Evolutionary conservation across 1,139 yeast species (phyloP), one percentile per base, ranked within the genome.

Genomic region (Geotrichum klebahnii): DNA sequence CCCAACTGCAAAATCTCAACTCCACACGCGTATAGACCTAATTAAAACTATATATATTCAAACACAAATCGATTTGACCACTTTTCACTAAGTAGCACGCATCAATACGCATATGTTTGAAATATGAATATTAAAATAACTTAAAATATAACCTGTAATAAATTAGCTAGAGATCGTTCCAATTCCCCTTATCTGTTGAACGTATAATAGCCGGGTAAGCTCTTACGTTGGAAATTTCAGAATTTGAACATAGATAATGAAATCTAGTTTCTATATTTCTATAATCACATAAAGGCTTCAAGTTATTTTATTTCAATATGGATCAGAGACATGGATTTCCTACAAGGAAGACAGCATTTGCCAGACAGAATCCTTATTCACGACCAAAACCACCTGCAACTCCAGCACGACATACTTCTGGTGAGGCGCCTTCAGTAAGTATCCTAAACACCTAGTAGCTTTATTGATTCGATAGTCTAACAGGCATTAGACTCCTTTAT

Each of bases 401-500:
- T 12, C 50, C 50, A 2, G 37, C 23, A 12, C 16, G 26, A 36
- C 2, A 24, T 12, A 33, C 20, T 31, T n/a, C 34, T 20, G 16
- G 28, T 10, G 28, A 43, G 8, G 14, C 19, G 3, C 44, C 24
- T 8, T 22, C 39, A 5, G 44, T 32, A n/a, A 22, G 39, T 31
- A 12, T 6, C 37, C 3, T 20, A 23, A 4, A 16, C 6, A 10
- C 41, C 24, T n/a, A n/a, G n/a, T n/a, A n/a, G n/a, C n/a, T n/a
- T n/a, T n/a, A n/a, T n/a, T n/a, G n/a, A n/a, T n/a, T n/a, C n/a
- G n/a, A n/a, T n/a, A n/a, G n/a, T n/a, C n/a, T n/a, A n/a, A n/a
- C n/a, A n/a, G n/a, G n/a, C n/a, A n/a, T 2, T 38, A 28, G 46
- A 40, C 46, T 3, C 50, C 50, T 3, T 16, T n/a, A 14, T 33